Evolutionary conservation across 164 flowering plant species (phyloP), one percentile per base, ranked within the genome.

Genomic region (Warburgia ugandensis): DNA sequence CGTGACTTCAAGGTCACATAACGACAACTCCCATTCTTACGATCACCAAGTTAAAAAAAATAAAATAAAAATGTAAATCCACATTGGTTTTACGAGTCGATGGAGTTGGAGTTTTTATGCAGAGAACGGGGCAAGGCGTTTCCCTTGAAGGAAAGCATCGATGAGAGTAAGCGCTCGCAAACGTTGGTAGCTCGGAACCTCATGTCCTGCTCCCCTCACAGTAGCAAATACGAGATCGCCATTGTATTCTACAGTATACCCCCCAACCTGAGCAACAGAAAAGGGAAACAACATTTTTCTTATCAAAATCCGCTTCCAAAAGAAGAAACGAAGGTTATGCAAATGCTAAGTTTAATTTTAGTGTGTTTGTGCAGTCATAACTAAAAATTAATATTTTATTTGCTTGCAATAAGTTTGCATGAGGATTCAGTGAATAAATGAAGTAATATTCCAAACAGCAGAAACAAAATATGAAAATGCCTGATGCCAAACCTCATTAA

Each of bases 171-270:
- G 73, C 5, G 84, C 78, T 50, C 84, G 64, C 21, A 4, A 23
- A 0, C 94, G 94, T 48, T 79, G 79, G 54, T 64, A 80, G 63
- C 81, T 80, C 20, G 94, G 91, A 23, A 88, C 96, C 55, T 73
- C 60, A 71, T 87, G 96, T 0, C 96, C 96, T 37, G 96, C 90
- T 37, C 78, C 94, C 71, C 94, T 73, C n/a, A 87, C 86, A 10
- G 94, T 84, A 0, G 77, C 86, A 55, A 88, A 74, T 43, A 91
- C 83, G 28, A 88, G 22, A 22, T 14, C 50, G 0, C 50, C 58
- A 14, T 54, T 9, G 41, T 55, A 55, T 23, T 22, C 50, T 30
- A 55, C 50, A 19, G 37, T 45, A 29, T 55, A 55, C 17, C 58
- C 58, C 13, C 50, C 58, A 25, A 55, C 48, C 58, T 55, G 57